These are phyloP conservation scores for Phytopythium aichiense DNA, from an alignment of 352 stramenopile genomes.

Conservation along the genomic window DNA sequence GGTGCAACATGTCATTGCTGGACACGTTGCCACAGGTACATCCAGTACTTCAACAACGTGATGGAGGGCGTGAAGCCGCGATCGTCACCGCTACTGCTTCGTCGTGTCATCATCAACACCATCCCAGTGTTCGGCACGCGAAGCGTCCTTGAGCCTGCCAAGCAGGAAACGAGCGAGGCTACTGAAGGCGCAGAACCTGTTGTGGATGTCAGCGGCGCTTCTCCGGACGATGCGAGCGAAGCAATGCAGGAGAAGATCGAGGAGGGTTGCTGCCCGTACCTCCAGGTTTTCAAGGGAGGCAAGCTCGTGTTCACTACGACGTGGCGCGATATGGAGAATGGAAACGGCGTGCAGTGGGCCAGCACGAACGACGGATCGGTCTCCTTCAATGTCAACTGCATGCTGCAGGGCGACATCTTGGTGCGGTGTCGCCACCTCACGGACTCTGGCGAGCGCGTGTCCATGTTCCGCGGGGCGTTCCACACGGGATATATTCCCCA, in stretches of 20 bases:
- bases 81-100: constrained; percentile 92
- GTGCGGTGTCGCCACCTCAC: constrained; percentile 95
- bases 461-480: constrained; percentile 97
- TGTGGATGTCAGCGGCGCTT: constrained; percentile 1
- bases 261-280: constrained; percentile 94
- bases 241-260: constrained; percentile 61
- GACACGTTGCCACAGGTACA: constrained; percentile 70
- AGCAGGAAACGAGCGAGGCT: constrained; percentile 35
- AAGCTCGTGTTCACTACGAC: constrained; percentile 95
- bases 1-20: background rate
- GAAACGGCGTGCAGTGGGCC: constrained; percentile 90
- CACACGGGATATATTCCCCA: constrained; percentile 98
- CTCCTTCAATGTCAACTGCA: constrained; percentile 93
- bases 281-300: constrained; percentile 98
- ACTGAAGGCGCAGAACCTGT: constrained; percentile 11
- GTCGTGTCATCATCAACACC: constrained; percentile 95
- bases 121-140: constrained; percentile 86
- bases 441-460: constrained; percentile 82
- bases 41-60: constrained; percentile 97
- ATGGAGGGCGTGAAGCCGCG: constrained; percentile 94
- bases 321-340: constrained; percentile 82
- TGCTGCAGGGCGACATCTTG: constrained; percentile 97
- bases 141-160: constrained; percentile 50
- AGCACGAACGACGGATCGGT: constrained; percentile 84
- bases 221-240: constrained; percentile 25